These are phyloP conservation scores for Alternaria ventricosa DNA, from an alignment of 2,329 filamentous ascomycete genomes.

Conservation along the genomic window DNA sequence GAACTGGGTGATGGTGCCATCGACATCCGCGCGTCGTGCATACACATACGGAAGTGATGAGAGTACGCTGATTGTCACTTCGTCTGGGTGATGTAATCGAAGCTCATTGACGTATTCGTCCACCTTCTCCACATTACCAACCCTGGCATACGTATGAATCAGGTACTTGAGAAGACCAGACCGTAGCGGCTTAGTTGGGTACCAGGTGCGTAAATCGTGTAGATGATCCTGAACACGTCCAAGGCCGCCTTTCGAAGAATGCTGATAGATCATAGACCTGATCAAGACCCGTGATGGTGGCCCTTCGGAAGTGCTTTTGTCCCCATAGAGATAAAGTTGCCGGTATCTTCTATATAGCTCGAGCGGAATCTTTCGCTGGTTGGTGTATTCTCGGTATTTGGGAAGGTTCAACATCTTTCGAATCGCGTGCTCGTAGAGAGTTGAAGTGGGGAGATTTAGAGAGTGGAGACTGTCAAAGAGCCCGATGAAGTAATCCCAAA, in stretches of 20 bases:
- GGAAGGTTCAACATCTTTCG: slow-evolving; percentile 31
- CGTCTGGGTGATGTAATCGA: slow-evolving; percentile 4
- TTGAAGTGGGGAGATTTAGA: slow-evolving; percentile 23
- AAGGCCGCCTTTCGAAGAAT: slow-evolving; percentile 23
- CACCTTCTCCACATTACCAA: slow-evolving; percentile 43
- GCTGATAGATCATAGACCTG: slow-evolving; percentile 28
- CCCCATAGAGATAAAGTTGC: slow-evolving; percentile 21
- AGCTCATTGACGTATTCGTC: slow-evolving; percentile 43
- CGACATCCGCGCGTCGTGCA: slow-evolving; percentile 70
- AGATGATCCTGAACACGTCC: slow-evolving; percentile 27
- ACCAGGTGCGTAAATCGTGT: slow-evolving; percentile 34
- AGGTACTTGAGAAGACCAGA: slow-evolving; percentile 28
- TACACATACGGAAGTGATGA: slow-evolving; percentile 69
- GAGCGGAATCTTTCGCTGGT: slow-evolving; percentile 33
- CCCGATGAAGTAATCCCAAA: slow-evolving; percentile 32
- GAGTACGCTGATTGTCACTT: slow-evolving; percentile 21
- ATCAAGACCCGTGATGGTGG: slow-evolving; percentile 32
- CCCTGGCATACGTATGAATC: slow-evolving; percentile 39
- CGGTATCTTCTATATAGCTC: slow-evolving; percentile 36
- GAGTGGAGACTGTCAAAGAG: slow-evolving; percentile 33
- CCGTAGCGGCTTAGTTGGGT: slow-evolving; percentile 26
- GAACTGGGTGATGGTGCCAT: slow-evolving; percentile 67
- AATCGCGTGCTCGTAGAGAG: slow-evolving; percentile 39
- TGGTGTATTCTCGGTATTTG: slow-evolving; percentile 36
- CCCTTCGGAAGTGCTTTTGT: slow-evolving; percentile 1